phyloP scores from a whole-genome alignment of 78 protist genomes.

The Cavenderia fasciculata region DNA sequence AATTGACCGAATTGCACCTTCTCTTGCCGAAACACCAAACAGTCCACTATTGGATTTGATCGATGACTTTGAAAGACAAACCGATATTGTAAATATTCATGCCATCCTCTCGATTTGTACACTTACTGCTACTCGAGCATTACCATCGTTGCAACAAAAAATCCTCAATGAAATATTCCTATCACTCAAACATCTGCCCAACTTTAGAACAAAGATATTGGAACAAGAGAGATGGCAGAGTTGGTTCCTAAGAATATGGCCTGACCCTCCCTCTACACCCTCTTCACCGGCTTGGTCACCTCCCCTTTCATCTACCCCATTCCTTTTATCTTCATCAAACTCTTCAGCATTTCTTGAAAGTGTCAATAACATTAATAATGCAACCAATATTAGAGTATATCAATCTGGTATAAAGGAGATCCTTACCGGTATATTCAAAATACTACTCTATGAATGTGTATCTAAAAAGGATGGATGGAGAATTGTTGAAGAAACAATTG shows the following conservation, averaged over 20 bases:
- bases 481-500: conserved; percentile 71
- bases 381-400: conserved; percentile 1
- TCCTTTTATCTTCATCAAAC: background rate
- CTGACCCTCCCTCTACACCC: conserved; percentile 29
- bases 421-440: conserved; percentile 46
- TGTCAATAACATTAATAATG: too few relatives aligned
- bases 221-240: conserved; percentile 41
- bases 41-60: conserved; percentile 46
- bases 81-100: background rate
- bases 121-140: conserved; percentile 5
- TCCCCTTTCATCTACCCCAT: conserved; percentile 20
- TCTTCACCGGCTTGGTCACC: conserved; percentile 58
- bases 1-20: conserved; percentile 9
- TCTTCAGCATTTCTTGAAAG: background rate
- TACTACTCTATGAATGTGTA: conserved; percentile 41
- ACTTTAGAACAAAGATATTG: background rate
- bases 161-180: conserved; percentile 47
- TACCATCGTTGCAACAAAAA: conserved; percentile 41
- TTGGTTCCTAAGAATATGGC: conserved; percentile 66
- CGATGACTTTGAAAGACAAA: conserved; percentile 1
- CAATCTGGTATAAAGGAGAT: conserved; percentile 65
- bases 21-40: conserved; percentile 18
- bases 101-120: conserved; percentile 28
- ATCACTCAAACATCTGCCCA: conserved; percentile 24
- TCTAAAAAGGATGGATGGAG: conserved; percentile 73